Percentiles rank a stretch among this genome's conserved stretches.
Evolutionary conservation across 768 basidiomycete species (phyloP).

Genomic region (Mrakia blollopis): DNA sequence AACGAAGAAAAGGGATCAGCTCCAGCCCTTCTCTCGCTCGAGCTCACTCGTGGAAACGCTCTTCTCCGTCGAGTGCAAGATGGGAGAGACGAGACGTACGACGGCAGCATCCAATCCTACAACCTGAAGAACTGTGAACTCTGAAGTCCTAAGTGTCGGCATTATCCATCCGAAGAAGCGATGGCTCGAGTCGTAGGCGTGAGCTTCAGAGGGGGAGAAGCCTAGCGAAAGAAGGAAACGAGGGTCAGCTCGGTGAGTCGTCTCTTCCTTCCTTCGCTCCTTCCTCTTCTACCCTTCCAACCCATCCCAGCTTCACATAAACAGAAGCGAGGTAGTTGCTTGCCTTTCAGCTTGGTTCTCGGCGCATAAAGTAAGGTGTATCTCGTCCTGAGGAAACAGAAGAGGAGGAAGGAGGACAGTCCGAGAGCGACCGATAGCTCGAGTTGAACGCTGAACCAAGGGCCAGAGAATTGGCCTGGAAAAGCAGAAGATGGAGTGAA

Average conservation of each 20-base stretch:
- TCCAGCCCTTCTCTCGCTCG: background rate
- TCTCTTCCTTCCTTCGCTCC: no score
- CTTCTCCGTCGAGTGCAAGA: background rate
- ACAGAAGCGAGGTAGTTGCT: conserved; percentile 39
- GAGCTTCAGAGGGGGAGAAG: conserved; percentile 90
- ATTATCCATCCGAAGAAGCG: conserved; percentile 90
- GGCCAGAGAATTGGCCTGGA: conserved; percentile 62
- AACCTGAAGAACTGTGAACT: conserved; percentile 89
- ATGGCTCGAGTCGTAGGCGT: conserved; percentile 59
- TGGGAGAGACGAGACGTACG: conserved; percentile 50
- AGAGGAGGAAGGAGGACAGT: conserved; percentile 70
- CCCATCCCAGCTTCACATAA: conserved; percentile 35
- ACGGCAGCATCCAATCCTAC: conserved; percentile 96
- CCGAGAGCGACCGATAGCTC: conserved; percentile 73
- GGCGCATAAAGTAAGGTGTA: conserved; percentile 90
- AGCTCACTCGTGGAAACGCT: background rate
- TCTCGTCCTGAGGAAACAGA: conserved; percentile 79
- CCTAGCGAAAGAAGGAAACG: conserved; percentile 48
- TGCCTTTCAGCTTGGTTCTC: conserved; percentile 88
- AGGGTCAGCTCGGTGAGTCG: background rate
- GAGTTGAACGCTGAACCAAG: conserved; percentile 92
- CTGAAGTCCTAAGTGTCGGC: conserved; percentile 82
- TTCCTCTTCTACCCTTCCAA: background rate
- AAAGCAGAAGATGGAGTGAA: background rate
- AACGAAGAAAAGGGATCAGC: background rate